phyloP scores from a whole-genome alignment of 1,284 basidiomycete species.

The Porogramme epimiltina region DNA sequence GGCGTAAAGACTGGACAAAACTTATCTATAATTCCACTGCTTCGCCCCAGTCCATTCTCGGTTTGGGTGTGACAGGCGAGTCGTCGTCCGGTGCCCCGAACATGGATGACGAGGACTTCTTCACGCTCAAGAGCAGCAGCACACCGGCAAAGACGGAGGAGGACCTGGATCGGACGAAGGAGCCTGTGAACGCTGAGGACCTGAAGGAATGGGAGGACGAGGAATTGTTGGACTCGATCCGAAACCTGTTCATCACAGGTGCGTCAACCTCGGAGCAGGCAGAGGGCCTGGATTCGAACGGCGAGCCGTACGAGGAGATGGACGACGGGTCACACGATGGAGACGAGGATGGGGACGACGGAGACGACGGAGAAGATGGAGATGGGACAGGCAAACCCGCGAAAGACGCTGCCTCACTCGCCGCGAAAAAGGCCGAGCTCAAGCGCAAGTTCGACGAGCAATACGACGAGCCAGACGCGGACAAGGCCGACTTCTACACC shows the following conservation, averaged over 20 bases:
- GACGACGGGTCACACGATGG: slow-evolving; percentile 50
- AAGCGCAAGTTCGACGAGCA: slow-evolving; percentile 97
- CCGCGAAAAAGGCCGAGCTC: slow-evolving; percentile 87
- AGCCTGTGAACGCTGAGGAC: slow-evolving; percentile 45
- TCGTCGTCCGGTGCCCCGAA: slow-evolving; percentile 31
- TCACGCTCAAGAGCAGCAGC: slow-evolving; percentile 55
- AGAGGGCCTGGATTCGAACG: slow-evolving; percentile 34
- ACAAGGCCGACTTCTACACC: slow-evolving; percentile 86
- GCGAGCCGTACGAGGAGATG: slow-evolving; percentile 28
- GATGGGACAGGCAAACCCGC: slow-evolving; percentile 31
- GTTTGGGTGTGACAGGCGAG: slow-evolving; percentile 37
- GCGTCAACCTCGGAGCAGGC: slow-evolving; percentile 9
- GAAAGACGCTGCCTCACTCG: slow-evolving; percentile 55
- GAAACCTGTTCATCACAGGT: slow-evolving; percentile 91
- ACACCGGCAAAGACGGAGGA: slow-evolving; percentile 48
- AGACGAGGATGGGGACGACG: slow-evolving; percentile 36
- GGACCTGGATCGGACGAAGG: slow-evolving; percentile 74
- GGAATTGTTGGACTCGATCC: slow-evolving; percentile 83
- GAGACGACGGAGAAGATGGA: slow-evolving; percentile 44
- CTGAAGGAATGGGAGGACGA: slow-evolving; percentile 85
- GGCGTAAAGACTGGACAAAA: slow-evolving; percentile 78
- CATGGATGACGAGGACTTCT: slow-evolving; percentile 74
- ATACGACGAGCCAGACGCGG: slow-evolving; percentile 87
- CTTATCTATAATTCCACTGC: slow-evolving; percentile 81
- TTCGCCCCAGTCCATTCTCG: slow-evolving; percentile 73